Conservation (phyloP, 139 green algal species). For the Picochlorum sp. region DNA sequence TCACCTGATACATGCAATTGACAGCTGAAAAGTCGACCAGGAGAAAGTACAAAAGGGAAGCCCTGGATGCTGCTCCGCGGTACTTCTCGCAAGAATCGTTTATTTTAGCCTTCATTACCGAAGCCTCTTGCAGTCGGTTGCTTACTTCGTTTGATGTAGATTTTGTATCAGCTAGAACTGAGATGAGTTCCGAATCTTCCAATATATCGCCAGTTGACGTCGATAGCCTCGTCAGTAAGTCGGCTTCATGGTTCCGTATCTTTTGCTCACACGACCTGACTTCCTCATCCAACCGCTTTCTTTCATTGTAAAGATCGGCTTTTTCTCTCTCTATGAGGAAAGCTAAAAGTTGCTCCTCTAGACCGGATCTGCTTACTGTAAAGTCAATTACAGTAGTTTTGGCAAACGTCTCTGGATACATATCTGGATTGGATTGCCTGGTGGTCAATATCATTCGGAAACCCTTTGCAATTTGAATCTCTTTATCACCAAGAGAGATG, state of each 20-base stretch:
- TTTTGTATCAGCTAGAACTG: conserved; percentile 88
- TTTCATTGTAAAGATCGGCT: conserved; percentile 87
- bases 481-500: conserved; percentile 74
- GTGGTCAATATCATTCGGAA: conserved; percentile 89
- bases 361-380: conserved; percentile 80
- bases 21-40: conserved; percentile 84
- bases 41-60: conserved; percentile 88
- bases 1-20: conserved; percentile 98
- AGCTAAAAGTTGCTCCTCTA: conserved; percentile 93
- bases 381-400: conserved; percentile 92
- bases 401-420: conserved; percentile 82
- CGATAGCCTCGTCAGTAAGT: conserved; percentile 80
- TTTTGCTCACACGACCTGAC: conserved; percentile 77
- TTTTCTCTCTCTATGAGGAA: conserved; percentile 93
- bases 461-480: conserved; percentile 78
- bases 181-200: conserved; percentile 91
- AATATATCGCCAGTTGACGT: conserved; percentile 82
- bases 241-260: conserved; percentile 90
- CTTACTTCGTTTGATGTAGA: conserved; percentile 78
- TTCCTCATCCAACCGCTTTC: conserved; percentile 76
- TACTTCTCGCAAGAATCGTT: conserved; percentile 93
- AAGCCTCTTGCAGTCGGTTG: conserved; percentile 76
- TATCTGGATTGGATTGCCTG: conserved; percentile 82
- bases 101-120: conserved; percentile 87
- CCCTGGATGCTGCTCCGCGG: conserved; percentile 74